Percentiles rank a stretch among this genome's conserved stretches.
Conservation (phyloP, 148 eudicot species). For the Rhododendron mucronatum region DNA sequence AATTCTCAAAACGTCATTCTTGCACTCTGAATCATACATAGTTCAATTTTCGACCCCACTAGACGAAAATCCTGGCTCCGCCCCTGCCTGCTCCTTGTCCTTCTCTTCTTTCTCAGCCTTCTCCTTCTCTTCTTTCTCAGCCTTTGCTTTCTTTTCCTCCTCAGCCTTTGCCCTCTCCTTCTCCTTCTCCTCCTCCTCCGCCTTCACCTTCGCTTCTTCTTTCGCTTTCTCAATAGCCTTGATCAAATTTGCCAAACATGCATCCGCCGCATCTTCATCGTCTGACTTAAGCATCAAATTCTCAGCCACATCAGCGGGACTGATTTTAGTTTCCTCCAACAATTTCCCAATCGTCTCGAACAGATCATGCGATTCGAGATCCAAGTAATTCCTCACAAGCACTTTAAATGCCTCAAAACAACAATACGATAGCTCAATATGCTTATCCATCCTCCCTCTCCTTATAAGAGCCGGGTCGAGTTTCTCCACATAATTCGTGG, state of each 20-base stretch:
- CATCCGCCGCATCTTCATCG: constrained; percentile 11
- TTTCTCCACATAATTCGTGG: constrained; percentile 44
- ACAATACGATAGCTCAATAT: constrained; percentile 47
- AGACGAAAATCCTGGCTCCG: no score
- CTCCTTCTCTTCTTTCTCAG: constrained; percentile 6
- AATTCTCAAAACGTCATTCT: no score
- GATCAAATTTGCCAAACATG: constrained; percentile 26
- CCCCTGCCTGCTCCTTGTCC: background rate
- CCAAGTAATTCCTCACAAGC: constrained; percentile 37
- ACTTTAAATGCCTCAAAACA: constrained; percentile 42
- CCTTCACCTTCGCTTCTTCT: constrained; percentile 9
- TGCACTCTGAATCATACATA: no score
- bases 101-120: constrained; percentile 21
- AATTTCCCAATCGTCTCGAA: constrained; percentile 19
- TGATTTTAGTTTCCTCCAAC: constrained; percentile 34
- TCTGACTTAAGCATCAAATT: constrained; percentile 44
- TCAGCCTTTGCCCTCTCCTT: constrained; percentile 6
- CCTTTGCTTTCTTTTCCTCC: background rate
- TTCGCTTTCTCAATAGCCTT: constrained; percentile 19
- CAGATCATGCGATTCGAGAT: constrained; percentile 32
- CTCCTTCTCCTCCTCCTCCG: constrained; percentile 23
- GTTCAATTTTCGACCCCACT: no score
- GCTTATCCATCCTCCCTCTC: constrained; percentile 54
- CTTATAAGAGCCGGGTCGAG: constrained; percentile 52
- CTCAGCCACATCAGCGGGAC: constrained; percentile 58